Evolutionary conservation across 1,284 basidiomycete genomes (phyloP).

Genomic region (Marasmius tenuissimus): DNA sequence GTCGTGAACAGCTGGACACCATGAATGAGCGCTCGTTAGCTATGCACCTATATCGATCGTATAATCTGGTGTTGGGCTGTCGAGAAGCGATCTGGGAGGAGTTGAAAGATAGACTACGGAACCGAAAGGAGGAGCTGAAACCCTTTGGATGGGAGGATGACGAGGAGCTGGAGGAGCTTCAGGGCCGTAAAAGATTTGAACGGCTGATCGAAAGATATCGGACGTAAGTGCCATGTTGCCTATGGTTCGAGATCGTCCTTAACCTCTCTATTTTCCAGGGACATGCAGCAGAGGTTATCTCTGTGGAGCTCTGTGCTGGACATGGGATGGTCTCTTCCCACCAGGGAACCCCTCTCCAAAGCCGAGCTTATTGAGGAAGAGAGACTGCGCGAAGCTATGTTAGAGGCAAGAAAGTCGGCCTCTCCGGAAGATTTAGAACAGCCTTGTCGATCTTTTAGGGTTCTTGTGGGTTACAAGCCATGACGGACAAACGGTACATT

Average conservation of each 20-base stretch:
- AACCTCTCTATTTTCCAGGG: conserved; percentile 36
- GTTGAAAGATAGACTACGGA: conserved; percentile 58
- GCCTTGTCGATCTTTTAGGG: conserved; percentile 60
- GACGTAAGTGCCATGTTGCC: conserved; percentile 39
- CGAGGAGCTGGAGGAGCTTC: conserved; percentile 54
- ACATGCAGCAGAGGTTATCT: conserved; percentile 68
- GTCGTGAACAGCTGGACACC: conserved; percentile 41
- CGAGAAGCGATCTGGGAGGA: conserved; percentile 84
- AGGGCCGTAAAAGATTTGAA: conserved; percentile 63
- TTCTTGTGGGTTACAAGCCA: conserved; percentile 58
- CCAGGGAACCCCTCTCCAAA: conserved; percentile 61
- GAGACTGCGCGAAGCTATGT: conserved; percentile 60
- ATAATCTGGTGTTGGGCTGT: conserved; percentile 62
- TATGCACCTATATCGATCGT: conserved; percentile 70
- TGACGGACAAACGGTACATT: conserved; percentile 1
- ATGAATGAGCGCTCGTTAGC: conserved; percentile 63
- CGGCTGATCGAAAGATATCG: conserved; percentile 60
- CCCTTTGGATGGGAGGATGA: conserved; percentile 70
- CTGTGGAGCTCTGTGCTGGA: conserved; percentile 65
- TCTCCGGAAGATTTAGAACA: conserved; percentile 53
- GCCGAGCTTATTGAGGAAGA: conserved; percentile 70
- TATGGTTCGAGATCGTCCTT: background rate
- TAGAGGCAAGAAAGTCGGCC: conserved; percentile 56
- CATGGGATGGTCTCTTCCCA: conserved; percentile 62
- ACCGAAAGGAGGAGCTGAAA: conserved; percentile 48